phyloP scores from a whole-genome alignment of 2,329 filamentous ascomycete genomes.

The Raffaelea deltoideospora region DNA sequence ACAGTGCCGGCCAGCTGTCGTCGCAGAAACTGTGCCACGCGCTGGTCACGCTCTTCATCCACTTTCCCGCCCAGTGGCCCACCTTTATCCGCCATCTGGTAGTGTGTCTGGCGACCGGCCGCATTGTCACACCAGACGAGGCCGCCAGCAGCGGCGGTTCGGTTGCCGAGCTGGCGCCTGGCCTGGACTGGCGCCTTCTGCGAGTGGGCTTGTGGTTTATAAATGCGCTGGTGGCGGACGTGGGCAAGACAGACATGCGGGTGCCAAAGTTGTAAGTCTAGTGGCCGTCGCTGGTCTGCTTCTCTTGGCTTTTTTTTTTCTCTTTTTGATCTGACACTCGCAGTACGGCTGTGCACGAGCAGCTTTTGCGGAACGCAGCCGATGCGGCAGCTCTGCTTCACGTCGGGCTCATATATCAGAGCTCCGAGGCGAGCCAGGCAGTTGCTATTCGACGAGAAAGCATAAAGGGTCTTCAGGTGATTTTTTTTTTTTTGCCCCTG shows the following conservation, averaged over 20 bases:
- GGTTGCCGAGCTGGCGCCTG: slow-evolving; percentile 27
- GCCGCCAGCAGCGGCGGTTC: slow-evolving; percentile 23
- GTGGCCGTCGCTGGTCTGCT: no score
- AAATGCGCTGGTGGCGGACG: slow-evolving; percentile 48
- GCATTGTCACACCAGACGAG: slow-evolving; percentile 29
- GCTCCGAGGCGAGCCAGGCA: neutral
- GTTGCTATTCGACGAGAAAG: slow-evolving; percentile 33
- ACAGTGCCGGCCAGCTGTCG: slow-evolving; percentile 43
- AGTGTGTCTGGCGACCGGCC: slow-evolving; percentile 36
- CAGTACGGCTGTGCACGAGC: slow-evolving; percentile 27
- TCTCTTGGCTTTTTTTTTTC: neutral
- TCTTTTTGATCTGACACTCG: neutral
- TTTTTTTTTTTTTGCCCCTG: slow-evolving; percentile 2
- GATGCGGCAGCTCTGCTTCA: slow-evolving; percentile 33
- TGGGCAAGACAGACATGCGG: slow-evolving; percentile 50
- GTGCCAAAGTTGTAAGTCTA: slow-evolving; percentile 40
- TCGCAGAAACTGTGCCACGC: slow-evolving; percentile 64
- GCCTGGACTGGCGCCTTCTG: slow-evolving; percentile 33
- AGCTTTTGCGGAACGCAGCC: slow-evolving; percentile 33
- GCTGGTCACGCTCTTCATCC: slow-evolving; percentile 59
- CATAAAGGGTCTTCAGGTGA: slow-evolving; percentile 46
- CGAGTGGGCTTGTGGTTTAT: slow-evolving; percentile 51
- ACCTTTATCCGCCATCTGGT: slow-evolving; percentile 49
- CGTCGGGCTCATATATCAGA: slow-evolving; percentile 5
- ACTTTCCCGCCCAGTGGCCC: slow-evolving; percentile 53